Conservation (phyloP, 1,284 basidiomycete genomes). For the Boletus hoseneyae region DNA sequence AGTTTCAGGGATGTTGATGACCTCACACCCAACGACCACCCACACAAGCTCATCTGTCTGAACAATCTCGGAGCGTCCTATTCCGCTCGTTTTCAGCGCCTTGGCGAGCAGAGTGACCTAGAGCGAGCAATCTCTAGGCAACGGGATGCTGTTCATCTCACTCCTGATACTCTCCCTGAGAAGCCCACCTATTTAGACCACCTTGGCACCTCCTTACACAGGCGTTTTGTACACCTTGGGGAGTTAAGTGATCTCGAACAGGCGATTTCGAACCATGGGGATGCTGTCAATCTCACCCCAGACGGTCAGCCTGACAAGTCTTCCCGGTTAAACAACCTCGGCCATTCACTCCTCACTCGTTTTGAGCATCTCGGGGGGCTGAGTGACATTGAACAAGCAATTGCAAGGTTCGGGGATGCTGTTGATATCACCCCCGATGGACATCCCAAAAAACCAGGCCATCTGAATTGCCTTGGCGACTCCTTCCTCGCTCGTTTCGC, state of each 20-base stretch:
- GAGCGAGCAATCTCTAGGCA: constrained; percentile 5
- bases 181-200: background rate
- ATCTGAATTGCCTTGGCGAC: background rate
- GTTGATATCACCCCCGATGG: background rate
- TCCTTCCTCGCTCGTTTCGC: background rate
- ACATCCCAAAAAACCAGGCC: background rate
- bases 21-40: constrained; percentile 1
- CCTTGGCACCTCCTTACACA: background rate
- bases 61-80: background rate
- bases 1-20: background rate
- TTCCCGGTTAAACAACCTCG: background rate
- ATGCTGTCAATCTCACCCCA: background rate
- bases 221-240: background rate
- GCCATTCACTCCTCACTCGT: background rate
- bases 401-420: background rate
- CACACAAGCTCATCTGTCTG: background rate
- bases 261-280: constrained; percentile 2
- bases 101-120: background rate
- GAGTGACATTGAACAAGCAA: constrained; percentile 7
- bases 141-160: background rate
- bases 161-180: background rate
- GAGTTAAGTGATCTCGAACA: constrained; percentile 2
- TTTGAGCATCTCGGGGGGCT: background rate
- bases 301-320: background rate
- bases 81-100: background rate